These are phyloP conservation scores for Talaromyces borbonicus DNA, from an alignment of 495 filamentous ascomycete species.

Conservation along the genomic window DNA sequence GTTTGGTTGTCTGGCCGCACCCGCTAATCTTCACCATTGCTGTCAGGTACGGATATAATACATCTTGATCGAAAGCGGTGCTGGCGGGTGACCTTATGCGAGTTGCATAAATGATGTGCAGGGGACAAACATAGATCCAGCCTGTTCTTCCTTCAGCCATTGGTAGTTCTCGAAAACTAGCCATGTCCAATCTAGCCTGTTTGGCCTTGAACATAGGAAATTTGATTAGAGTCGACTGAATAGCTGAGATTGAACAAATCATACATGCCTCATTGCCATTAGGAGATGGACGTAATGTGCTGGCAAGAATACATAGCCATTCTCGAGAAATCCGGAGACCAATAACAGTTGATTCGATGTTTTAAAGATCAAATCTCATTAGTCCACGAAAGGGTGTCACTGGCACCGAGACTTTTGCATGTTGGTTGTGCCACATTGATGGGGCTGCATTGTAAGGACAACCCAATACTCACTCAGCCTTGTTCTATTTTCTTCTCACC, in stretches of 20 bases:
- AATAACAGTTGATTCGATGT: background rate
- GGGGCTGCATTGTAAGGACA: background rate
- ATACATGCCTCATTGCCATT: background rate
- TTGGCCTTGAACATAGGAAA: background rate
- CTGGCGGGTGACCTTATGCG: background rate
- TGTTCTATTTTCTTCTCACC: background rate
- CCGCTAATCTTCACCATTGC: background rate
- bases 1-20: background rate
- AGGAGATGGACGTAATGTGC: too few relatives aligned
- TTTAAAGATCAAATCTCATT: background rate
- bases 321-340: background rate
- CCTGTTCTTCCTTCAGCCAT: background rate
- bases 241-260: background rate
- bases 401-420: too few relatives aligned
- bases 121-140: background rate
- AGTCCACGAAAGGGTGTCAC: too few relatives aligned
- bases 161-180: constrained; percentile 2
- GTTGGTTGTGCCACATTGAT: too few relatives aligned
- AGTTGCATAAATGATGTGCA: background rate
- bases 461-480: background rate
- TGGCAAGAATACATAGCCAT: constrained; percentile 4
- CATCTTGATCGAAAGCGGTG: background rate
- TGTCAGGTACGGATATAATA: constrained; percentile 2
- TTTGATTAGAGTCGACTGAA: too few relatives aligned
- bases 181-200: background rate